A percentile compares a stretch with the other conserved stretches of the same genome.
phyloP scores from a whole-genome alignment of 2,329 filamentous ascomycete genomes.

The Calonectria pseudoturangicola region DNA sequence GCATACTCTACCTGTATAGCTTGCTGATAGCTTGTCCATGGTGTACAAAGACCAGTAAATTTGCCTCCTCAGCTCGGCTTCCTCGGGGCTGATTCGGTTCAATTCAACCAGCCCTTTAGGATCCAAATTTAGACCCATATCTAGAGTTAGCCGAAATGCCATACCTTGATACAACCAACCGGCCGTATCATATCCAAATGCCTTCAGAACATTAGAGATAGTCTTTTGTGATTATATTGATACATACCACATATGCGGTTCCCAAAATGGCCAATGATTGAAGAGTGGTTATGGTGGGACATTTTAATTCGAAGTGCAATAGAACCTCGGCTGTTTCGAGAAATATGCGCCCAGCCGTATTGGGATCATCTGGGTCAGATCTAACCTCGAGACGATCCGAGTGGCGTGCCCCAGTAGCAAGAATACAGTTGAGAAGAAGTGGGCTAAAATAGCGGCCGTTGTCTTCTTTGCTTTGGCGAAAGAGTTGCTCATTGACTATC shows the following conservation, averaged over 20 bases:
- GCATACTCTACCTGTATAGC: constrained; percentile 37
- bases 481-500: constrained; percentile 59
- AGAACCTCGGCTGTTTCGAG: constrained; percentile 54
- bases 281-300: constrained; percentile 60
- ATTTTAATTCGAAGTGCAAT: constrained; percentile 49
- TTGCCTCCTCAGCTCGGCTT: constrained; percentile 21
- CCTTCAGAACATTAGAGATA: constrained; percentile 45
- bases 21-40: constrained; percentile 34
- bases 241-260: constrained; percentile 54
- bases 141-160: constrained; percentile 59
- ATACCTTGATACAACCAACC: constrained; percentile 62
- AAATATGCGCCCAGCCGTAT: constrained; percentile 58
- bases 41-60: constrained; percentile 35
- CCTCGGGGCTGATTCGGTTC: not conserved
- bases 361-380: constrained; percentile 55
- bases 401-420: constrained; percentile 59
- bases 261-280: constrained; percentile 59
- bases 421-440: constrained; percentile 58
- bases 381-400: constrained; percentile 57
- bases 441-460: constrained; percentile 57
- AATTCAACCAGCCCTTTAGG: not conserved
- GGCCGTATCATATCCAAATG: constrained; percentile 59
- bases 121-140: constrained; percentile 63
- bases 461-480: constrained; percentile 54
- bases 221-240: not conserved